A percentile compares a stretch with the other conserved stretches of the same genome.
phyloP scores from a whole-genome alignment of 2,329 filamentous ascomycete species.

The Colletotrichum sp. region DNA sequence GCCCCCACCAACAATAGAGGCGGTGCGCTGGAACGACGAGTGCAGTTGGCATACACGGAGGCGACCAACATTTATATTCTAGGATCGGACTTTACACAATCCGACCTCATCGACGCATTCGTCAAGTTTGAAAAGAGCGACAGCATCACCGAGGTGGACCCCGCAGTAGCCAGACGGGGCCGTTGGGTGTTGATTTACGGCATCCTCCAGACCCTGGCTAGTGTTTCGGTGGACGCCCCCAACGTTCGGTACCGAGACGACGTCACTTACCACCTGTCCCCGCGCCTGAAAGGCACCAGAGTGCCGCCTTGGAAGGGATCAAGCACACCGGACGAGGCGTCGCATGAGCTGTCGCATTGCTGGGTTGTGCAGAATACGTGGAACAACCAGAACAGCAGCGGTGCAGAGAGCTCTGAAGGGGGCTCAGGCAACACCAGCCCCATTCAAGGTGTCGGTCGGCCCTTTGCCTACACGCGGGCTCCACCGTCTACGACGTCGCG shows the following conservation, averaged over 20 bases:
- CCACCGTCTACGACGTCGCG: slow-evolving; percentile 24
- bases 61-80: slow-evolving; percentile 64
- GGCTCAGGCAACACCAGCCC: slow-evolving; percentile 28
- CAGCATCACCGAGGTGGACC: slow-evolving; percentile 53
- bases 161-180: slow-evolving; percentile 59
- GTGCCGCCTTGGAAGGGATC: slow-evolving; percentile 59
- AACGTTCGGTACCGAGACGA: slow-evolving; percentile 55
- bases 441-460: not conserved
- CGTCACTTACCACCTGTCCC: slow-evolving; percentile 63
- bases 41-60: slow-evolving; percentile 63
- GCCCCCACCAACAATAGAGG: slow-evolving; percentile 23
- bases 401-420: slow-evolving; percentile 26
- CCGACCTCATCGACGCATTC: slow-evolving; percentile 60
- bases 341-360: slow-evolving; percentile 58
- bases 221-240: slow-evolving; percentile 62
- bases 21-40: slow-evolving; percentile 48
- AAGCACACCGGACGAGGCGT: slow-evolving; percentile 37
- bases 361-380: slow-evolving; percentile 51
- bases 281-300: slow-evolving; percentile 54
- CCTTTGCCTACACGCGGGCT: slow-evolving; percentile 28
- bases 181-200: slow-evolving; percentile 68
- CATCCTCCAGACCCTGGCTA: slow-evolving; percentile 63
- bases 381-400: slow-evolving; percentile 32
- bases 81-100: slow-evolving; percentile 56
- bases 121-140: slow-evolving; percentile 62